These are phyloP conservation scores for Botryotinia globosa DNA, from an alignment of 2,329 filamentous ascomycete genomes.

Conservation along the genomic window DNA sequence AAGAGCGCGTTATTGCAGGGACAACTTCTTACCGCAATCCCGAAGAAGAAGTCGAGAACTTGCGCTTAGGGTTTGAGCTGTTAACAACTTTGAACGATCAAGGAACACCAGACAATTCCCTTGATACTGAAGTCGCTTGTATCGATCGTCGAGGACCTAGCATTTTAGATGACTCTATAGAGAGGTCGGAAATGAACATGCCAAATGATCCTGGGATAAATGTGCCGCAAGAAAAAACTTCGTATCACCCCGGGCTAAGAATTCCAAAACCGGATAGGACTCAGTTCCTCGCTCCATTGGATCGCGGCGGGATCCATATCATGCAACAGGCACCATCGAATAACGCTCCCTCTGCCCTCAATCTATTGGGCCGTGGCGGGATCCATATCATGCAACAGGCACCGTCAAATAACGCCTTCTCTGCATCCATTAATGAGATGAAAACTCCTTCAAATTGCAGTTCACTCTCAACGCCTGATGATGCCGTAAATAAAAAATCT, in stretches of 20 bases:
- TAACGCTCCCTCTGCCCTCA: neutral
- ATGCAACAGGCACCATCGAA: neutral
- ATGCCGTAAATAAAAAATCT: neutral
- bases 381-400: neutral
- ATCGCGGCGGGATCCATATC: neutral
- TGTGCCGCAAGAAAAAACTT: neutral
- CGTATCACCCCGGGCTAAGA: neutral
- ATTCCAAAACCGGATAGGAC: neutral
- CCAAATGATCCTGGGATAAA: neutral
- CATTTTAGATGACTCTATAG: neutral
- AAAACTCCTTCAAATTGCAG: neutral
- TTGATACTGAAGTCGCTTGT: neutral
- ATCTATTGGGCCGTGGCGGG: neutral
- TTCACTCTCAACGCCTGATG: neutral
- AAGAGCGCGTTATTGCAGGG: neutral
- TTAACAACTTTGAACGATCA: slow-evolving; percentile 14
- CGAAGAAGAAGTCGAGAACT: neutral
- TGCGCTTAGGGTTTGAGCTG: neutral
- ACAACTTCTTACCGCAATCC: neutral
- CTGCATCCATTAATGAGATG: no score
- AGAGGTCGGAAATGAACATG: neutral
- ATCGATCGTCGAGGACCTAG: slow-evolving; percentile 8
- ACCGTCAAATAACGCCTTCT: neutral
- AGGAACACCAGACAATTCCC: neutral
- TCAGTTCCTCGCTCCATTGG: neutral